Conservation (phyloP, 352 stramenopile genomes). For the Globisporangium sylvaticum region DNA sequence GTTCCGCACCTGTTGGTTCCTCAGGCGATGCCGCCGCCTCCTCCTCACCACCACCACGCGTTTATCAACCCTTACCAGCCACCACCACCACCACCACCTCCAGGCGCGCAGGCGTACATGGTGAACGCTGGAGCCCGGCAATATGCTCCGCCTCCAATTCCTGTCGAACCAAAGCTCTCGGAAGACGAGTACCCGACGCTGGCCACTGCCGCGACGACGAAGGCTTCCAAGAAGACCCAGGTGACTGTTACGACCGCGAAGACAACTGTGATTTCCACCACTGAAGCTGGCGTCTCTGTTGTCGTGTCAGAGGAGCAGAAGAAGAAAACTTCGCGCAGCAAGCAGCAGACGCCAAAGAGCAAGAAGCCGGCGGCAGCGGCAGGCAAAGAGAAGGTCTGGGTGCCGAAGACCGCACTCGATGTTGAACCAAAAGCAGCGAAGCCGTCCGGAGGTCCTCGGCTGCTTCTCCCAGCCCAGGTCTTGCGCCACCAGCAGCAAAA, state of each 20-base stretch:
- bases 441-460: slow-evolving; percentile 18
- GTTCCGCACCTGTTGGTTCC: slow-evolving; percentile 10
- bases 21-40: slow-evolving; percentile 11
- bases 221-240: slow-evolving; percentile 8
- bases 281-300: background rate
- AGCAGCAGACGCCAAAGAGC: slow-evolving; percentile 2
- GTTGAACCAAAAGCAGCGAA: slow-evolving; percentile 20
- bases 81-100: slow-evolving; percentile 1
- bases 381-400: slow-evolving; percentile 26
- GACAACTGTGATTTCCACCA: background rate
- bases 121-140: background rate
- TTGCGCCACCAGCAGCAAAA: slow-evolving; percentile 47
- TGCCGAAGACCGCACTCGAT: slow-evolving; percentile 24
- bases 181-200: slow-evolving; percentile 27
- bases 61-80: slow-evolving; percentile 23
- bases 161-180: background rate
- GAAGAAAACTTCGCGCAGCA: slow-evolving; percentile 14
- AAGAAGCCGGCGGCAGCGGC: slow-evolving; percentile 8
- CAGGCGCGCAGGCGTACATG: background rate
- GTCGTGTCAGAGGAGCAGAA: slow-evolving; percentile 13
- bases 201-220: slow-evolving; percentile 8
- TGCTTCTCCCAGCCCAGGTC: slow-evolving; percentile 50
- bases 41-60: slow-evolving; percentile 16
- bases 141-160: background rate
- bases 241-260: background rate